Evolutionary conservation across 176 grass and related monocot species (phyloP).

Genomic region (Musa itinerans): DNA sequence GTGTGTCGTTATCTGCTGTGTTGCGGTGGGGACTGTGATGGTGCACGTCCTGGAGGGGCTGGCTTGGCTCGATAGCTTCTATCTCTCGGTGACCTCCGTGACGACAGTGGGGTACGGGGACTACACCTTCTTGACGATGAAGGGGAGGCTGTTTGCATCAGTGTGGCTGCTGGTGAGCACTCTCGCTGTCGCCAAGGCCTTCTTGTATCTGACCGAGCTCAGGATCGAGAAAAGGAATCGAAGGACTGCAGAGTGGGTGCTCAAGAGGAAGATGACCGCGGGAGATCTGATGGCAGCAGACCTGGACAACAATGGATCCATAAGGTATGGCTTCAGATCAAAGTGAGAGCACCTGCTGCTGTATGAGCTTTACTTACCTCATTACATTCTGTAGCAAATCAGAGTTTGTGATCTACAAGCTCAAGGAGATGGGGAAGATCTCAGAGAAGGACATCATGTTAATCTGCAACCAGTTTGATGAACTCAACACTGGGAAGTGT

Average conservation of each 20-base stretch:
- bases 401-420: constrained; percentile 7
- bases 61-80: constrained; percentile 4
- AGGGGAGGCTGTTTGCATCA: constrained; percentile 4
- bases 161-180: constrained; percentile 10
- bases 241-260: constrained; percentile 1
- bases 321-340: neutral
- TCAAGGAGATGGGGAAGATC: constrained; percentile 12
- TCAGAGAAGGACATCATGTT: neutral
- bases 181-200: neutral
- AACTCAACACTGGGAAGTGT: neutral
- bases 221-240: constrained; percentile 5
- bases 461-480: constrained; percentile 3
- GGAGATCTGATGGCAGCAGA: constrained; percentile 1
- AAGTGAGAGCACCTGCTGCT: neutral
- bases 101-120: constrained; percentile 20
- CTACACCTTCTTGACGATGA: neutral
- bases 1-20: neutral
- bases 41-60: neutral
- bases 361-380: neutral
- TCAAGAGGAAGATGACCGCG: constrained; percentile 6
- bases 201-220: constrained; percentile 9
- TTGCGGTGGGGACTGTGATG: constrained; percentile 1
- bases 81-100: constrained; percentile 3
- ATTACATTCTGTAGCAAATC: neutral
- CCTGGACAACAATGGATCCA: constrained; percentile 5